Evolutionary conservation across 345 rosid species (phyloP).

Genomic region (Eucalyptus microcorys): DNA sequence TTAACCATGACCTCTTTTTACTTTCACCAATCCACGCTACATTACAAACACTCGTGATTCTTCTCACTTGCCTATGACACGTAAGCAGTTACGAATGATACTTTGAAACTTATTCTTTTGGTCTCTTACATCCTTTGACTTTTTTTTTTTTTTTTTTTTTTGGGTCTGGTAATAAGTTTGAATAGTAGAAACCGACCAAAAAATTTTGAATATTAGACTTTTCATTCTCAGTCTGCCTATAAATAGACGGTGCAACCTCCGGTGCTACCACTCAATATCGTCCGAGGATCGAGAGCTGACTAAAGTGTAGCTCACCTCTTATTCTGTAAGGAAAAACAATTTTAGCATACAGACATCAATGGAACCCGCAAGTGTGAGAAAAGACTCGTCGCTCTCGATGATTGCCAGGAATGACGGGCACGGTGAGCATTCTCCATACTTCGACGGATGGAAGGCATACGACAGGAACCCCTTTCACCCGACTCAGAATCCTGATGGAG

Average conservation of each 20-base stretch:
- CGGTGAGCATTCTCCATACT: conserved; percentile 73
- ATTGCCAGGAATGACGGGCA: conserved; percentile 50
- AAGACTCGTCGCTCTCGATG: not conserved
- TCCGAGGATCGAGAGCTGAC: not conserved
- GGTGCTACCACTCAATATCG: not conserved
- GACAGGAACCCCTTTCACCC: conserved; percentile 59
- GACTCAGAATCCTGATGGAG: conserved; percentile 37
- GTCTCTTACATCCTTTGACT: no score
- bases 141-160: no score
- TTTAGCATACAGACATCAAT: not conserved
- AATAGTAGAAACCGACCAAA: no score
- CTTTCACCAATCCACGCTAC: not conserved
- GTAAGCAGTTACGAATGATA: no score
- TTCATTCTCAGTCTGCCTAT: not conserved
- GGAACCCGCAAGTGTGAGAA: not conserved
- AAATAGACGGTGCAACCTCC: not conserved
- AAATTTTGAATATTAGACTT: not conserved
- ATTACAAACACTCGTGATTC: not conserved
- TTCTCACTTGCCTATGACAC: no score
- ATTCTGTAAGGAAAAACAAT: not conserved
- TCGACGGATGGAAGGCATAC: conserved; percentile 84
- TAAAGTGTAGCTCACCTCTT: not conserved
- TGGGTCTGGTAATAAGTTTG: no score
- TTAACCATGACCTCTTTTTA: not conserved
- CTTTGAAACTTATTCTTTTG: no score